phyloP scores from a whole-genome alignment of 2,329 filamentous ascomycete species.

The Elsinoe necatrix region DNA sequence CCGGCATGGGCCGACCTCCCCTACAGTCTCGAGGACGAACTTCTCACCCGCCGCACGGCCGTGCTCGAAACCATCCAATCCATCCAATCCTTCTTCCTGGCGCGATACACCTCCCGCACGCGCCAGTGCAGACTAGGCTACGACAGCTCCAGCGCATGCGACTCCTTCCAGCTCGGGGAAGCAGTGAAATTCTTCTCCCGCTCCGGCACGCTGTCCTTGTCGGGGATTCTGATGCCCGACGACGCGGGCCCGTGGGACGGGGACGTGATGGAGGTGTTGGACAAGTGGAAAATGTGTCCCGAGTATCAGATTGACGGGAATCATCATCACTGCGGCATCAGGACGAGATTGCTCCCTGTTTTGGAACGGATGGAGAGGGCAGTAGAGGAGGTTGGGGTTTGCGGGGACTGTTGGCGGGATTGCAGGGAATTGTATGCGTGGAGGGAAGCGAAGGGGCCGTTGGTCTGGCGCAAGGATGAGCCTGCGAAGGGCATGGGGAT shows the following conservation, averaged over 20 bases:
- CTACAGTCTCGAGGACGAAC: constrained; percentile 60
- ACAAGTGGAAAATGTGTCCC: constrained; percentile 56
- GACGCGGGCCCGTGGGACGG: constrained; percentile 42
- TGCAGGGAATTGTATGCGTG: constrained; percentile 36
- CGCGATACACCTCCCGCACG: constrained; percentile 58
- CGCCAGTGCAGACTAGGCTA: constrained; percentile 66
- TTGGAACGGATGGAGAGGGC: constrained; percentile 52
- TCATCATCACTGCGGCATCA: constrained; percentile 64
- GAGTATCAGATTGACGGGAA: constrained; percentile 66
- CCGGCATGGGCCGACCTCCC: constrained; percentile 65
- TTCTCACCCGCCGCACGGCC: constrained; percentile 56
- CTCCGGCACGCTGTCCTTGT: constrained; percentile 52
- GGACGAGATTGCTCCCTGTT: constrained; percentile 56
- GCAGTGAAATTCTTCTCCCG: constrained; percentile 62
- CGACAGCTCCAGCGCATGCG: constrained; percentile 62
- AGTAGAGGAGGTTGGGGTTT: constrained; percentile 37
- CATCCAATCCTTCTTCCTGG: constrained; percentile 58
- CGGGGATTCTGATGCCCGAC: constrained; percentile 34
- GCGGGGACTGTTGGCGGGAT: constrained; percentile 37
- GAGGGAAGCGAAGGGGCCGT: constrained; percentile 37
- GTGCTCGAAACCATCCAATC: constrained; percentile 63
- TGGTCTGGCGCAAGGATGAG: constrained; percentile 32
- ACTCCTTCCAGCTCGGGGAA: constrained; percentile 70
- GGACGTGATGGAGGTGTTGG: constrained; percentile 54
- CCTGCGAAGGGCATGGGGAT: constrained; percentile 14